Conservation (phyloP, 495 filamentous ascomycete species). For the Aspergillus haitiensis region DNA sequence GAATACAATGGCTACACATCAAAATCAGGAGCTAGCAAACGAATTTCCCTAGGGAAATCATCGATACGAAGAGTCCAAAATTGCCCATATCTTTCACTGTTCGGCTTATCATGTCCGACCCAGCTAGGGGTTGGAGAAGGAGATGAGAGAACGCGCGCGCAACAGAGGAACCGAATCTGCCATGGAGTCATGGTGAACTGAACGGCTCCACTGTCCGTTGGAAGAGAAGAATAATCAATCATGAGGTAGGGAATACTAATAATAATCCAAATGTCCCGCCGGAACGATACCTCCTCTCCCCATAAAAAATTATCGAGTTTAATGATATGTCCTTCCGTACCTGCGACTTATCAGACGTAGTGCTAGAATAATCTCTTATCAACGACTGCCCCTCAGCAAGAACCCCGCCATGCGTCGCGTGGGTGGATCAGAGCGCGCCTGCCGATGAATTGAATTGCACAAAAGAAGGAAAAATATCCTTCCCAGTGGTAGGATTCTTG, state of each 20-base stretch:
- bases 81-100: conserved; percentile 4
- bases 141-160: background rate
- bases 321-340: background rate
- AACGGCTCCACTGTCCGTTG: too few species aligned
- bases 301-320: too few species aligned
- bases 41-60: background rate
- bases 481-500: background rate
- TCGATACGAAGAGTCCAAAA: background rate
- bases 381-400: conserved; percentile 23
- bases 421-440: conserved; percentile 28
- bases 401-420: conserved; percentile 30
- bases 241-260: too few species aligned
- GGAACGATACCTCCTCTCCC: too few species aligned
- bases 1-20: conserved; percentile 10
- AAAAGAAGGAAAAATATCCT: conserved; percentile 10
- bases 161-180: background rate
- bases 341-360: conserved; percentile 24
- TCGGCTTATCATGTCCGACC: background rate
- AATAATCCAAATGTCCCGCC: too few species aligned
- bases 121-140: conserved; percentile 3
- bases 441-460: conserved; percentile 22
- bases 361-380: conserved; percentile 18
- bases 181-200: too few species aligned
- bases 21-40: conserved; percentile 3
- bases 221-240: too few species aligned